Percentiles rank a stretch among this genome's conserved stretches.
Conservation (phyloP, 164 flowering plant species). For the Liquidambar formosana region DNA sequence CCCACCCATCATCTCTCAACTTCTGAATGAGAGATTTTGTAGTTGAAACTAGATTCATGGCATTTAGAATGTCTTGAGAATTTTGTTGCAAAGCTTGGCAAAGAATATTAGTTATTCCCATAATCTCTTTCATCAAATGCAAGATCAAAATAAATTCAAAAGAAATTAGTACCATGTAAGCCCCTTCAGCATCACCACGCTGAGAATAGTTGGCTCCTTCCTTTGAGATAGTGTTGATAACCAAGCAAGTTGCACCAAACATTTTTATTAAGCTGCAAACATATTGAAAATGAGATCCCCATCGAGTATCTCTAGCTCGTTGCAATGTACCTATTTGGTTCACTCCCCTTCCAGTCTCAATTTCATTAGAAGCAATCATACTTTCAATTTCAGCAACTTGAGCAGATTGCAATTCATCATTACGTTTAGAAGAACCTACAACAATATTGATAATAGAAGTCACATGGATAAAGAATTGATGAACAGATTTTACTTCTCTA, state of each 20-base stretch:
- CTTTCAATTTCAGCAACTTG: background rate
- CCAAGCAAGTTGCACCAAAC: background rate
- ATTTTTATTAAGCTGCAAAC: background rate
- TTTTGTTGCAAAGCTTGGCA: background rate
- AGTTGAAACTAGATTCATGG: too few species aligned
- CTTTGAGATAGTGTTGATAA: background rate
- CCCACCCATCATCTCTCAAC: too few species aligned
- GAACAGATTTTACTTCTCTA: background rate
- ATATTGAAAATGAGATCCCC: slow-evolving; percentile 7
- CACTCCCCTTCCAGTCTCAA: slow-evolving; percentile 9
- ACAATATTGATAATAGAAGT: background rate
- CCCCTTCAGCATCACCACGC: background rate
- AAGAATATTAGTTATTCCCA: too few species aligned
- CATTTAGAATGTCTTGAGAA: background rate
- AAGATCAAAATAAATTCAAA: too few species aligned
- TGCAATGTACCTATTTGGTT: slow-evolving; percentile 16
- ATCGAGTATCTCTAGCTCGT: slow-evolving; percentile 8
- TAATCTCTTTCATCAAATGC: too few species aligned
- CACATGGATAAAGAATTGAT: background rate
- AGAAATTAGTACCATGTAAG: background rate
- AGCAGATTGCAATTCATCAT: too few species aligned
- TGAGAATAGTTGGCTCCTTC: background rate
- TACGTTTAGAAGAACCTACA: background rate
- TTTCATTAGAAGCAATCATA: slow-evolving; percentile 2
- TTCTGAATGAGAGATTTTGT: too few species aligned